Conservation (phyloP, 306 rosid genomes). For the Ceratonia siliqua region DNA sequence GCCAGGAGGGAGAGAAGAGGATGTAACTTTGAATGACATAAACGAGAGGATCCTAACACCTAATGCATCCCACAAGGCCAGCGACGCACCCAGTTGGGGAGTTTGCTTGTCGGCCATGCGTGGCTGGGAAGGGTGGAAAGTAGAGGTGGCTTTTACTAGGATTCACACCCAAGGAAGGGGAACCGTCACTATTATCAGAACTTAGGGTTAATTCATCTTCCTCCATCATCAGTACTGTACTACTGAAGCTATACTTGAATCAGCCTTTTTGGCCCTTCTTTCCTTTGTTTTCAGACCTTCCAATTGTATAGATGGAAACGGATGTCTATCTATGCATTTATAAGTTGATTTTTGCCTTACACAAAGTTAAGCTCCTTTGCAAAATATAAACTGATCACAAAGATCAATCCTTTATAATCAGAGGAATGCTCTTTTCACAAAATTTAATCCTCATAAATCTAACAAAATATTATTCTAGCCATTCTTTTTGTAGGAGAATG, state of each 20-base stretch:
- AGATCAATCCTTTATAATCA: no score
- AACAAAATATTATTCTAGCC: no score
- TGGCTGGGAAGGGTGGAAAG: constrained; percentile 78
- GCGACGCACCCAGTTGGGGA: constrained; percentile 94
- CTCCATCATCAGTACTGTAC: no score
- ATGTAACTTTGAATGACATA: constrained; percentile 87
- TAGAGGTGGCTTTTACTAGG: constrained; percentile 87
- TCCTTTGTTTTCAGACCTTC: constrained; percentile 45
- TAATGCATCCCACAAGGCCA: constrained; percentile 88
- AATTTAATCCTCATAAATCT: no score
- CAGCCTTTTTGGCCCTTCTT: constrained; percentile 37
- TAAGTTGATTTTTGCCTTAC: no score
- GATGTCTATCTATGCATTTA: constrained; percentile 6
- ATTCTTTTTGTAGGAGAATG: no score
- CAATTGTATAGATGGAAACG: constrained; percentile 54
- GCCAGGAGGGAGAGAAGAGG: constrained; percentile 91
- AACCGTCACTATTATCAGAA: constrained; percentile 94
- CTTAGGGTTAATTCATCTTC: constrained; percentile 77
- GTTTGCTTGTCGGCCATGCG: constrained; percentile 95
- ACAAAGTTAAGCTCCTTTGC: no score
- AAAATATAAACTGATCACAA: no score
- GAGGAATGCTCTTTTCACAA: no score
- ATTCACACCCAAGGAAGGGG: constrained; percentile 96
- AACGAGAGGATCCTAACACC: constrained; percentile 77
- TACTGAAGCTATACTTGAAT: constrained; percentile 19